These are phyloP conservation scores for Scytalidium sp. DNA, from an alignment of 2,329 filamentous ascomycete genomes.

Conservation along the genomic window DNA sequence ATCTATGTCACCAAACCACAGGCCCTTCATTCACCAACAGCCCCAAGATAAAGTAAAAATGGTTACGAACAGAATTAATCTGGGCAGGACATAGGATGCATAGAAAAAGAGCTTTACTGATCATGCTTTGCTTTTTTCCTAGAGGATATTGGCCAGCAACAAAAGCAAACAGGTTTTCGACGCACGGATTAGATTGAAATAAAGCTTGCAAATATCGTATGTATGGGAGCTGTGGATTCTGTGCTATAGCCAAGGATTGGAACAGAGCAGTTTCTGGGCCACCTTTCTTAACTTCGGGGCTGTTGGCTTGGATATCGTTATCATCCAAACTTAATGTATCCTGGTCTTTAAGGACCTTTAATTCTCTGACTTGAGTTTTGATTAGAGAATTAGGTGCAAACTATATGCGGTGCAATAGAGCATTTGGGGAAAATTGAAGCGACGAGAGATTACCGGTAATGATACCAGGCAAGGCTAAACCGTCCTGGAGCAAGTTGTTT, in stretches of 20 bases:
- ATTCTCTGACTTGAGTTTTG: constrained; percentile 6
- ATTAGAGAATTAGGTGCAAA: constrained; percentile 4
- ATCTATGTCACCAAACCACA: no score
- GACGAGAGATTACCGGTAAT: constrained; percentile 1
- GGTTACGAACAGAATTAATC: no score
- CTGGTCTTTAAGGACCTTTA: constrained; percentile 1
- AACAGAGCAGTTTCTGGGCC: no score
- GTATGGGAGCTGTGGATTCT: background rate
- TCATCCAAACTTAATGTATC: background rate
- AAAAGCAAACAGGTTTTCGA: background rate
- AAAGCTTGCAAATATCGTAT: background rate
- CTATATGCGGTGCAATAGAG: background rate
- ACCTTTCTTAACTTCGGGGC: background rate
- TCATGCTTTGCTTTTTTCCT: background rate
- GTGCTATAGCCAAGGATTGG: background rate
- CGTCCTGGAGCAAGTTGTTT: constrained; percentile 4
- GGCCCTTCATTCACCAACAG: no score
- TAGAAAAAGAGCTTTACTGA: background rate
- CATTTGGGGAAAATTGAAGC: constrained; percentile 1
- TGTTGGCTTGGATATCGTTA: background rate
- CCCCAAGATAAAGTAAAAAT: no score
- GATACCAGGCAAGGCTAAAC: constrained; percentile 5
- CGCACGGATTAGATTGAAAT: background rate
- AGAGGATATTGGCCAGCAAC: background rate
- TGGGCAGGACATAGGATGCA: no score